Base-by-base conservation (phyloP, 768 basidiomycete genomes). In the Russula sp. region DNA sequence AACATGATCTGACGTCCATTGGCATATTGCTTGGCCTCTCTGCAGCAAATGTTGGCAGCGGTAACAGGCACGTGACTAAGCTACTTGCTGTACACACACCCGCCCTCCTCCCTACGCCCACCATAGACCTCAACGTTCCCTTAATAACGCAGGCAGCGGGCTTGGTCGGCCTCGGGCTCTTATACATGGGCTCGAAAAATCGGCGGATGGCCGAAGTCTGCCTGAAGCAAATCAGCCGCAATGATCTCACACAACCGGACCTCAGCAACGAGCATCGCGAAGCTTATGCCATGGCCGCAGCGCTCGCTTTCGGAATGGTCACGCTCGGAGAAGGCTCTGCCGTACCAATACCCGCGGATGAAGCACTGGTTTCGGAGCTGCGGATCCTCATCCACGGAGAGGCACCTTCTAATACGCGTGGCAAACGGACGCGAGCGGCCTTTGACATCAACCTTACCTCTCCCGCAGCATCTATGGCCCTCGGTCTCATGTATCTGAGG, bases 1-100 rank as follows among this genome's bases (percentile, higher is more conserved):
- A 98, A 71, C 95, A 98, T 72, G 95, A 98, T 70, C 80, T 93
- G 67, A 98, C 96, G 0, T 94, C 93, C 2, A 93, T 97, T 53
- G 97, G 90, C 2, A 83, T 98, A 48, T 81, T 99, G 0, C 84
- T 99, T 5, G 97, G 97, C n/a, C 81, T 98, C 50, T 86, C 94
- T 2, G 92, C 93, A 2, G 92, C 94, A 1, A 92, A 94, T 69
- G 80, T 93, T 34, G 96, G 94, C 6, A 92, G 82, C 62, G 84
- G 84, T 44, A 92, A 97, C 71, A 81, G 84, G 63, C 90, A 94
- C 70, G 87, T 98, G 66, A 97, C 93, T 9, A 94, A 93, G 71
- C 78, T 98, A 28, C 77, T 98, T 16, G 91, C 94, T 0, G 92
- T 98, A 5, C 94, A 98, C 71, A 94, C 94, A 0, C 92, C 94